These are phyloP conservation scores for Coix lacrymajobi DNA, from an alignment of 176 grass and related monocot species.

Conservation along the genomic window DNA sequence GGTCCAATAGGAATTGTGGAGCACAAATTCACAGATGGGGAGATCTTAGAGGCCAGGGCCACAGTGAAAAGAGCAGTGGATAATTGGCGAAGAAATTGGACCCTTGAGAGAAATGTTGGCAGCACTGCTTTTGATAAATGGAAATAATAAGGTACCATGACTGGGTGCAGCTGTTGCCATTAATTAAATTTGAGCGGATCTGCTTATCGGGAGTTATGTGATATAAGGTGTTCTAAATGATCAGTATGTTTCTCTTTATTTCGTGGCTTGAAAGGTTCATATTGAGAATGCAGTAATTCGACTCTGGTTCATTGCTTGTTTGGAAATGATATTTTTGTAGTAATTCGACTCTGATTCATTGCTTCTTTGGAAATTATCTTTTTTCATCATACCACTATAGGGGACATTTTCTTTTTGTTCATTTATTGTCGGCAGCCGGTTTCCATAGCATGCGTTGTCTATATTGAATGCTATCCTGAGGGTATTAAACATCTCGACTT, in stretches of 20 bases:
- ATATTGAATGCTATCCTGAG: too few species aligned
- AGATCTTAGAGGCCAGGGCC: slow-evolving; percentile 51
- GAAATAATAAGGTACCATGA: background rate
- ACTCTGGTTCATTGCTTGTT: background rate
- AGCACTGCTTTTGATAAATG: slow-evolving; percentile 12
- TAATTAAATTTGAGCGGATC: background rate
- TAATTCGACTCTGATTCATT: background rate
- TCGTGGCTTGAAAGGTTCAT: background rate
- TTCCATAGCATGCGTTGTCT: too few species aligned
- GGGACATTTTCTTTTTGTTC: background rate
- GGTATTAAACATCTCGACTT: too few species aligned
- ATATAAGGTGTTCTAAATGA: background rate
- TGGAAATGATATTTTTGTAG: background rate
- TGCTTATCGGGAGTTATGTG: background rate
- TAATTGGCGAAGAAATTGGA: slow-evolving; percentile 54
- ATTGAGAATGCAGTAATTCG: background rate
- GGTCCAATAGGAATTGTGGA: slow-evolving; percentile 85
- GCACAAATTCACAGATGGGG: slow-evolving; percentile 64
- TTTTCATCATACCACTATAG: background rate
- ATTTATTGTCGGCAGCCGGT: too few species aligned
- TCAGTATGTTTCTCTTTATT: background rate
- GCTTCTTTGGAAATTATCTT: background rate
- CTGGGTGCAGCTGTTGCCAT: background rate
- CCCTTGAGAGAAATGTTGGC: slow-evolving; percentile 34
- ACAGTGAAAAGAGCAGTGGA: slow-evolving; percentile 54